Base-by-base conservation (phyloP, 371 early-diverging fungal species). In the Zychaea mexicana region DNA sequence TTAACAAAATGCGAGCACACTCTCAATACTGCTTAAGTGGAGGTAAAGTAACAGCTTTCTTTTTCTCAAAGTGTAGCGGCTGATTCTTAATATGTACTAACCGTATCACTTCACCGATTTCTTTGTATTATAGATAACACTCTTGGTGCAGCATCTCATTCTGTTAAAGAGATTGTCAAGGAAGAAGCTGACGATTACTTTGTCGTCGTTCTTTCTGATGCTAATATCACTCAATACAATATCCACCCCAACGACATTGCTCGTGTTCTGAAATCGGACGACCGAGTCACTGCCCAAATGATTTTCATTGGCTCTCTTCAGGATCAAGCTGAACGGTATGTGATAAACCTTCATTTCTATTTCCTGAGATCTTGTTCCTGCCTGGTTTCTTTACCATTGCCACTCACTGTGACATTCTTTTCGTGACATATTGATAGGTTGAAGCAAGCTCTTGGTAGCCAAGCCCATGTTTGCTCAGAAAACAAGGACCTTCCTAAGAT, bases 121-220 rank as follows among this genome's bases (percentile, higher is more conserved):
- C 19, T 65, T 3, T 62, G 19, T 13, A 5, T 52, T 6, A 12
- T 67, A 74, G 94, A 94, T 61, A 92, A 88, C 65, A 94, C 93
- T 0, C 71, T 94, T 13, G 80, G 84, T 38, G 93, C 93, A 17
- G 85, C 87, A 1, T 76, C 86, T 36, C 79, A 83, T 64, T 90
- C 91, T 2, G 81, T 94, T 61, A 86, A 88, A 47, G 87, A 90
- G 42, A 83, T 92, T 56, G 82, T 82, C 9, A 80, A 88, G 60
- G 90, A 92, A 33, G 92, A 92, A 57, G 90, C 81, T 0, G 94
- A 93, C 66, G 92, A 91, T 58, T 89, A 91, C 66, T 88, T 92
- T 76, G 92, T 90, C 3, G 83, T 91, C 21, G 78, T 94, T 10
- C 72, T 94, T 31, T 92, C 92, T 17, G 94, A 94, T 76, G 94